Evolutionary conservation across 108 stramenopile genomes (phyloP).

Genomic region (Conticribra weissflogii): DNA sequence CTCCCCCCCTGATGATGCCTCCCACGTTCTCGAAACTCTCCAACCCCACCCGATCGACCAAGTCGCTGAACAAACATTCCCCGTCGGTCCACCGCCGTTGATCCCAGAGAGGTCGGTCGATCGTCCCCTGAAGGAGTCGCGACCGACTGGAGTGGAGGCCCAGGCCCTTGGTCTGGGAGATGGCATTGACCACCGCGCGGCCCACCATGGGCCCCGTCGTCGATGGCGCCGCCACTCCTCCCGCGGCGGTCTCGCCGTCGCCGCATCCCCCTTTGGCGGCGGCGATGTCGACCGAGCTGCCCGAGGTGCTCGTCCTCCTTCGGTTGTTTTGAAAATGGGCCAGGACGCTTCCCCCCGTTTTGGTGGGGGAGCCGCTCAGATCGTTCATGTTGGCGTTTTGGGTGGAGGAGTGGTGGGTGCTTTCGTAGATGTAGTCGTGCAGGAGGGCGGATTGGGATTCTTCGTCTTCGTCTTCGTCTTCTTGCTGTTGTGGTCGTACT

Average conservation of each 20-base stretch:
- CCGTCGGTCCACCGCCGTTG: conserved; percentile 52
- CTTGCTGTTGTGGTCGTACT: too few relatives aligned
- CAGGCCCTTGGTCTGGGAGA: conserved; percentile 24
- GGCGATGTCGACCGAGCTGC: too few relatives aligned
- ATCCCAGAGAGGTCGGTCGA: conserved; percentile 44
- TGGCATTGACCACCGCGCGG: conserved; percentile 38
- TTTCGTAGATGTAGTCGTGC: conserved; percentile 22
- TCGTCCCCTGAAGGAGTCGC: conserved; percentile 41
- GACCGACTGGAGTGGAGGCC: conserved; percentile 32
- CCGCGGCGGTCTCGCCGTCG: not conserved
- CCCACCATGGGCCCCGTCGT: conserved; percentile 37
- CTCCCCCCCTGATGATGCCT: conserved; percentile 1
- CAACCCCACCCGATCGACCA: conserved; percentile 30
- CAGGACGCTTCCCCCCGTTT: conserved; percentile 16
- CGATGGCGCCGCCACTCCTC: not conserved
- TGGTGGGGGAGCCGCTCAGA: conserved; percentile 19
- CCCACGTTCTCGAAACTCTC: conserved; percentile 31
- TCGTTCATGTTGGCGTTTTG: conserved; percentile 38
- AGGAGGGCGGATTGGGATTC: too few relatives aligned
- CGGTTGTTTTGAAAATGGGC: conserved; percentile 4
- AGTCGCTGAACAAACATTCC: conserved; percentile 41
- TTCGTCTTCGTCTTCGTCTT: too few relatives aligned
- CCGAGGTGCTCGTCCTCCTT: not conserved
- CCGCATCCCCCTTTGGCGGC: too few relatives aligned
- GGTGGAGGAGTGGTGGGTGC: conserved; percentile 11